phyloP scores from a whole-genome alignment of 306 rosid species.

The Rubus idaeus region DNA sequence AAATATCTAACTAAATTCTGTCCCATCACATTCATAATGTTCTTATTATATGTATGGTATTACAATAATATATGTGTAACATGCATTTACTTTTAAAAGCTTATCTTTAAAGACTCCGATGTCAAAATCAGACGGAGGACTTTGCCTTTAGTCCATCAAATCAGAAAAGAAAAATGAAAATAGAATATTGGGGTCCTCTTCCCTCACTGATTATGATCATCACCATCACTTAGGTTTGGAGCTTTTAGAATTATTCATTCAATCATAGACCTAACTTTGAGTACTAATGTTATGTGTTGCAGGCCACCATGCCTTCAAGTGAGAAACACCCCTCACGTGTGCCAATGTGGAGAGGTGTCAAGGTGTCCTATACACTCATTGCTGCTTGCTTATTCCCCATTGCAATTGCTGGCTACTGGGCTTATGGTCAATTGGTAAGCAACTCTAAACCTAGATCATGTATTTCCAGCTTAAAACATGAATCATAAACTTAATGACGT shows the following conservation, averaged over 20 bases:
- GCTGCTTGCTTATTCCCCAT: slow-evolving; percentile 50
- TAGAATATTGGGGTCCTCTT: neutral
- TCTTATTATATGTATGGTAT: neutral
- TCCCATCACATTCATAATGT: neutral
- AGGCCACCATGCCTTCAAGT: slow-evolving; percentile 65
- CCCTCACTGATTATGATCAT: slow-evolving; percentile 14
- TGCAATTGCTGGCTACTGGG: slow-evolving; percentile 60
- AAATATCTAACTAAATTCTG: neutral
- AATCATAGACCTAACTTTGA: slow-evolving; percentile 9
- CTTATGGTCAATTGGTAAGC: slow-evolving; percentile 47
- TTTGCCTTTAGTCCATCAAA: slow-evolving; percentile 31
- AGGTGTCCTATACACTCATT: slow-evolving; percentile 38
- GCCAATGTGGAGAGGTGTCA: slow-evolving; percentile 63
- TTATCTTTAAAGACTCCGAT: neutral
- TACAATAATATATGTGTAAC: slow-evolving; percentile 11
- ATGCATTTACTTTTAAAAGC: neutral
- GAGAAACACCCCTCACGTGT: slow-evolving; percentile 57
- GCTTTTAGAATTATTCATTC: slow-evolving; percentile 5
- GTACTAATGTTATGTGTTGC: neutral
- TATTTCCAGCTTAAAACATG: neutral
- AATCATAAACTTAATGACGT: neutral
- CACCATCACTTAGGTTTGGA: slow-evolving; percentile 3
- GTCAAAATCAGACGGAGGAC: slow-evolving; percentile 14
- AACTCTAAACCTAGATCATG: neutral
- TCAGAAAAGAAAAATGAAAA: neutral